Evolutionary conservation across 1,284 basidiomycete genomes (phyloP).

Genomic region (Takashimella tepidaria): DNA sequence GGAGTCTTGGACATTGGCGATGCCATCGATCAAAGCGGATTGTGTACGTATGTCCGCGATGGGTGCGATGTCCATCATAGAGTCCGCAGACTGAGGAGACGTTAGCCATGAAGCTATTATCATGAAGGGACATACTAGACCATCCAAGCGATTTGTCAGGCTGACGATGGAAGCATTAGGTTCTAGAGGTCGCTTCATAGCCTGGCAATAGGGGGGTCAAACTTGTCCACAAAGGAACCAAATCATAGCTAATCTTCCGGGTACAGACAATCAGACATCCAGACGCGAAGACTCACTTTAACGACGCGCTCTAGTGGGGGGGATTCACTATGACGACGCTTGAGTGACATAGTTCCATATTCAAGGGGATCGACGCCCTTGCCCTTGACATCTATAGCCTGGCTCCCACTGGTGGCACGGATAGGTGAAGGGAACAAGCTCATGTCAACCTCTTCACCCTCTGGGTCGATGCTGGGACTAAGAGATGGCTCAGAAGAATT

Average conservation of each 20-base stretch:
- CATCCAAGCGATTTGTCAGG: background rate
- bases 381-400: slow-evolving; percentile 2
- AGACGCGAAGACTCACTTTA: background rate
- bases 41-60: no score
- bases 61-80: background rate
- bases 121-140: background rate
- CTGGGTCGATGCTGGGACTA: background rate
- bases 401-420: background rate
- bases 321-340: background rate
- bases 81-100: background rate
- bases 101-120: background rate
- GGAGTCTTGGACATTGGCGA: no score
- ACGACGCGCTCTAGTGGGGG: background rate
- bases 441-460: background rate
- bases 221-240: no score
- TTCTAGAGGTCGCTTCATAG: background rate
- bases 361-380: slow-evolving; percentile 9
- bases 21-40: no score
- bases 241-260: no score
- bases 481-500: background rate
- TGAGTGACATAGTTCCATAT: background rate
- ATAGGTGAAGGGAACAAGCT: background rate
- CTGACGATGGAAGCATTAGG: background rate
- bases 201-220: no score
- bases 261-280: background rate